Conservation (phyloP, 306 rosid genomes). For the Vigna reflexopilosa region DNA sequence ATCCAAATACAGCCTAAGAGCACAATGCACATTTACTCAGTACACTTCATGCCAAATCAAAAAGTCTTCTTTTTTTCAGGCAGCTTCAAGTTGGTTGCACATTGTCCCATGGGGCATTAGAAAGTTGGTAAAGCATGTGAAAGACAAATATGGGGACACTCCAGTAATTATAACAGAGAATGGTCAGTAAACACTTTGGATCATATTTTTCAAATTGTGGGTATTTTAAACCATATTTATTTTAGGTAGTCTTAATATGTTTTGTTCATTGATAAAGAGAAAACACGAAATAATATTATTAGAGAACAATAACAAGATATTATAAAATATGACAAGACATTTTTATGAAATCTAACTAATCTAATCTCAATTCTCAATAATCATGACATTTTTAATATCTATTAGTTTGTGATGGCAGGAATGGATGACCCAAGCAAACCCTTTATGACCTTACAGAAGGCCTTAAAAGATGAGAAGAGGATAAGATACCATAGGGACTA, state of each 20-base stretch:
- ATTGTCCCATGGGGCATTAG: slow-evolving; percentile 96
- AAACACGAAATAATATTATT: not conserved
- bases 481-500: slow-evolving; percentile 81
- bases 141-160: slow-evolving; percentile 69
- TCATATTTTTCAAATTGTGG: too few species aligned
- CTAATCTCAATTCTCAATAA: not conserved
- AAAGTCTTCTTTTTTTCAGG: slow-evolving; percentile 54
- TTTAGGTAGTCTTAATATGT: too few species aligned
- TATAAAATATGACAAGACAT: not conserved
- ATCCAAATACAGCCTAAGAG: not conserved
- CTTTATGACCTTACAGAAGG: slow-evolving; percentile 55
- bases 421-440: slow-evolving; percentile 82
- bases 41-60: slow-evolving; percentile 9
- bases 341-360: not conserved
- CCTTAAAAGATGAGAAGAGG: slow-evolving; percentile 81
- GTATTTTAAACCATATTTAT: too few species aligned
- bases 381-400: not conserved
- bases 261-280: too few species aligned
- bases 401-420: slow-evolving; percentile 55
- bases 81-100: slow-evolving; percentile 83
- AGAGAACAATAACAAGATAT: not conserved
- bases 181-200: slow-evolving; percentile 52
- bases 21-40: slow-evolving; percentile 8
- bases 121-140: slow-evolving; percentile 70
- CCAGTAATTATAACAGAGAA: slow-evolving; percentile 83